phyloP scores from a whole-genome alignment of 345 rosid species.

The Firmiana major region DNA sequence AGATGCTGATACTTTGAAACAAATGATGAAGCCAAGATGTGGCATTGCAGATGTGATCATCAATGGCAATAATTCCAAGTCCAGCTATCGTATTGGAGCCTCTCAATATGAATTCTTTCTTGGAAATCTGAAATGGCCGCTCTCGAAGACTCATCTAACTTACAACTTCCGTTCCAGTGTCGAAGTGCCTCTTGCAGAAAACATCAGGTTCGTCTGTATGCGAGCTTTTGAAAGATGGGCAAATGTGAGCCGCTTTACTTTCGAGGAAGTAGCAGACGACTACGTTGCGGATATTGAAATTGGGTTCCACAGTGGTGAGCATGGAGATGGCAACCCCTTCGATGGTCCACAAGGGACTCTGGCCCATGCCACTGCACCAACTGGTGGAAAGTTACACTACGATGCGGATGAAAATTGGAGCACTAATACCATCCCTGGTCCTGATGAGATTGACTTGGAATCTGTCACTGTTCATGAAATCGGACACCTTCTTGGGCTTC shows the following conservation, averaged over 20 bases:
- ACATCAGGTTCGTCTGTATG: slow-evolving; percentile 12
- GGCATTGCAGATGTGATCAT: slow-evolving; percentile 17
- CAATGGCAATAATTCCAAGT: neutral
- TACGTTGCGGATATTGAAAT: slow-evolving; percentile 15
- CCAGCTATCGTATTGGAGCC: neutral
- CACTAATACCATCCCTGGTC: neutral
- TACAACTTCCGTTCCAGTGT: slow-evolving; percentile 13
- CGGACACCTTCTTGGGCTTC: slow-evolving; percentile 28
- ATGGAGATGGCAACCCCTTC: slow-evolving; percentile 12
- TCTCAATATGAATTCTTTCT: slow-evolving; percentile 7
- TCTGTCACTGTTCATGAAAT: slow-evolving; percentile 30
- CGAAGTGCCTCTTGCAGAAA: neutral
- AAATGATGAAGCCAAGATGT: slow-evolving; percentile 26
- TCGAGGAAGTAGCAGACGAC: neutral
- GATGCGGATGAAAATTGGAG: slow-evolving; percentile 29
- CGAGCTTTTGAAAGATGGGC: slow-evolving; percentile 29
- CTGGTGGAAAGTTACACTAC: slow-evolving; percentile 15
- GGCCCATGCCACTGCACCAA: slow-evolving; percentile 22
- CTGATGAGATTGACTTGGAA: slow-evolving; percentile 21
- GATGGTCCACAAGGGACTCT: slow-evolving; percentile 8
- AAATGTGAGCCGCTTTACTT: slow-evolving; percentile 16
- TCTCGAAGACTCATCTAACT: slow-evolving; percentile 7
- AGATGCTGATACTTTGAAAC: slow-evolving; percentile 15
- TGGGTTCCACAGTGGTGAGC: slow-evolving; percentile 8
- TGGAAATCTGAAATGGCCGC: slow-evolving; percentile 14